phyloP scores from a whole-genome alignment of 2,329 filamentous ascomycete species.

The Colletotrichum lentis region DNA sequence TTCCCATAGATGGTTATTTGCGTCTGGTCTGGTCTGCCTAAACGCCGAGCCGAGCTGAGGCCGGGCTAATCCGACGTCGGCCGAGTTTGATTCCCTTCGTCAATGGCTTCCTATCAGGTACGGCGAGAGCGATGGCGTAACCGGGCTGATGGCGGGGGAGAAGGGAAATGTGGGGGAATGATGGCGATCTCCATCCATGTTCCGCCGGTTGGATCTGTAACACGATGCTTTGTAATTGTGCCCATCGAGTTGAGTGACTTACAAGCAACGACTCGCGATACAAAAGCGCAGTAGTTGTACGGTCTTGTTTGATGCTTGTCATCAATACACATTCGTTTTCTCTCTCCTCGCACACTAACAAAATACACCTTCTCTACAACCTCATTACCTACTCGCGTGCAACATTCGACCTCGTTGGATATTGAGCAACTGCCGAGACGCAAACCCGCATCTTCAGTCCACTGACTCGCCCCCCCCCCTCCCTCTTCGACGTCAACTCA shows the following conservation, averaged over 20 bases:
- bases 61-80: not conserved
- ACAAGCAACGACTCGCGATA: not conserved
- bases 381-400: not conserved
- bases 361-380: not conserved
- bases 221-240: slow-evolving; percentile 6
- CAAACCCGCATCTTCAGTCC: not conserved
- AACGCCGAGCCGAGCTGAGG: slow-evolving; percentile 20
- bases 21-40: slow-evolving; percentile 5
- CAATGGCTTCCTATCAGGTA: not conserved
- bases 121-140: slow-evolving; percentile 2
- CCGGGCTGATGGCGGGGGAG: not conserved
- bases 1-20: not conserved
- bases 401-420: not conserved
- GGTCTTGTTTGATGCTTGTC: not conserved
- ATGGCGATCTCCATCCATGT: not conserved
- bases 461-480: not conserved
- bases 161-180: not conserved
- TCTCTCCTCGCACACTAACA: not conserved
- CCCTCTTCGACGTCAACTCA: not conserved
- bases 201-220: slow-evolving; percentile 8
- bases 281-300: not conserved
- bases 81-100: not conserved
- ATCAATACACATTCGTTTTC: not conserved
- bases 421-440: not conserved
- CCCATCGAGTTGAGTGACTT: no score